A percentile compares a stretch with the other conserved stretches of the same genome.
Conservation (phyloP, 129 eudicot species). For the Arctium minus region DNA sequence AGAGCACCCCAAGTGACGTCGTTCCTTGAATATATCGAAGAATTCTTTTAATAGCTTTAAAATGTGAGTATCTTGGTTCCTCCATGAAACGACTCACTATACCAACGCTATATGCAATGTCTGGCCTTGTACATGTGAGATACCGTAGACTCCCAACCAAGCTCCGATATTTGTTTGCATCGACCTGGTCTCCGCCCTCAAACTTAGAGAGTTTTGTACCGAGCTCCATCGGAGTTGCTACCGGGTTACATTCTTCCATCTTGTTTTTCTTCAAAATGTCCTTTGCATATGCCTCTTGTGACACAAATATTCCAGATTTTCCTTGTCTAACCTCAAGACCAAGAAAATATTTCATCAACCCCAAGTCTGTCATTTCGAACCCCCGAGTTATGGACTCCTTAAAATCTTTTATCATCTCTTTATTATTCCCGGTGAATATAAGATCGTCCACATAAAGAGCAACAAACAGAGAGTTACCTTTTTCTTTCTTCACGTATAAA, state of each 20-base stretch:
- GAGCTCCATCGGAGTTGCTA: background rate
- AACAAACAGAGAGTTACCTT: too few species aligned
- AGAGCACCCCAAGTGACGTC: background rate
- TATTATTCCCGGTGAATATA: too few species aligned
- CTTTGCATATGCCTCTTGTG: background rate
- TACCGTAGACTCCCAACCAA: slow-evolving; percentile 3
- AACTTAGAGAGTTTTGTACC: background rate
- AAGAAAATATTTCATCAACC: too few species aligned
- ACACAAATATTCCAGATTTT: too few species aligned
- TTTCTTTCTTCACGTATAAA: too few species aligned
- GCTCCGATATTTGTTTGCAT: background rate
- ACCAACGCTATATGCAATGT: background rate
- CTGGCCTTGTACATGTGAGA: slow-evolving; percentile 22
- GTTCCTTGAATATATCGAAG: slow-evolving; percentile 1
- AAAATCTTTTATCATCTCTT: too few species aligned
- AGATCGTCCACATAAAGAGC: too few species aligned
- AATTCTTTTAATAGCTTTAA: background rate
- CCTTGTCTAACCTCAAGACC: too few species aligned
- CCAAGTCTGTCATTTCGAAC: too few species aligned
- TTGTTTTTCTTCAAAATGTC: background rate
- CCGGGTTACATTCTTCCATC: background rate
- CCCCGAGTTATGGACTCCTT: too few species aligned
- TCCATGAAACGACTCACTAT: slow-evolving; percentile 16
- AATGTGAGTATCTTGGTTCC: background rate
- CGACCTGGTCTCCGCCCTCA: background rate